Percentiles rank a stretch among this genome's conserved stretches.
phyloP scores from a whole-genome alignment of 768 basidiomycete genomes.

The Cubamyces lactineus region DNA sequence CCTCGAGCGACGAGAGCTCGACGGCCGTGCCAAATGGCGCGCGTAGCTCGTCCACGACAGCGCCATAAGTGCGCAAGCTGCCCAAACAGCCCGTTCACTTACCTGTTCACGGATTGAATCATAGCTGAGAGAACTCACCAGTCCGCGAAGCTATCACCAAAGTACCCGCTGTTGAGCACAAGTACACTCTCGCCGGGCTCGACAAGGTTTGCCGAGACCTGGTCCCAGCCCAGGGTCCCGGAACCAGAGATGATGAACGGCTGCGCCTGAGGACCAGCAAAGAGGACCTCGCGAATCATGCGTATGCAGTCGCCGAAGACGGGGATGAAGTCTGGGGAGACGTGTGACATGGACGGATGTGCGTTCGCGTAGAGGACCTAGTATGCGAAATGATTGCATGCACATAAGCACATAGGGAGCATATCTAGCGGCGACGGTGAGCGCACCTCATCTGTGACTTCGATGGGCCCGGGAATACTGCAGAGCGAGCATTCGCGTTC shows the following conservation, averaged over 20 bases:
- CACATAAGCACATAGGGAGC: background rate
- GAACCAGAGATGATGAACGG: constrained; percentile 94
- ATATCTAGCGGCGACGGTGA: background rate
- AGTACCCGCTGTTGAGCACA: constrained; percentile 91
- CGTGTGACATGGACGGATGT: constrained; percentile 86
- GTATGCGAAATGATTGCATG: too few species aligned
- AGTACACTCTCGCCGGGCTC: constrained; percentile 77
- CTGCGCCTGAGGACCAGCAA: constrained; percentile 70
- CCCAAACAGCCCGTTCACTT: background rate
- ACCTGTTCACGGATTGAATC: background rate
- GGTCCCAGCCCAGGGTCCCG: constrained; percentile 97
- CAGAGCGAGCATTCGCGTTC: constrained; percentile 22
- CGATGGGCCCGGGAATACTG: constrained; percentile 59
- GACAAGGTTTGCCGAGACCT: constrained; percentile 92
- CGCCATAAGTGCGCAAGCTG: constrained; percentile 87
- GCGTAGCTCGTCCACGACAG: constrained; percentile 80
- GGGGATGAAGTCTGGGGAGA: constrained; percentile 84
- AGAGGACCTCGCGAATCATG: constrained; percentile 80
- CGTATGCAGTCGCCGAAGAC: constrained; percentile 89
- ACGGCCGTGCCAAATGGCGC: constrained; percentile 85
- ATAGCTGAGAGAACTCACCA: constrained; percentile 54
- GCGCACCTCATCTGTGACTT: constrained; percentile 61
- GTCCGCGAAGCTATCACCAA: constrained; percentile 88
- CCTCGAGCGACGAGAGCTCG: constrained; percentile 57
- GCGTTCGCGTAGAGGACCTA: constrained; percentile 93